These are phyloP conservation scores for Paraphaeosphaeria minitans DNA, from an alignment of 2,329 filamentous ascomycete species.

Conservation along the genomic window DNA sequence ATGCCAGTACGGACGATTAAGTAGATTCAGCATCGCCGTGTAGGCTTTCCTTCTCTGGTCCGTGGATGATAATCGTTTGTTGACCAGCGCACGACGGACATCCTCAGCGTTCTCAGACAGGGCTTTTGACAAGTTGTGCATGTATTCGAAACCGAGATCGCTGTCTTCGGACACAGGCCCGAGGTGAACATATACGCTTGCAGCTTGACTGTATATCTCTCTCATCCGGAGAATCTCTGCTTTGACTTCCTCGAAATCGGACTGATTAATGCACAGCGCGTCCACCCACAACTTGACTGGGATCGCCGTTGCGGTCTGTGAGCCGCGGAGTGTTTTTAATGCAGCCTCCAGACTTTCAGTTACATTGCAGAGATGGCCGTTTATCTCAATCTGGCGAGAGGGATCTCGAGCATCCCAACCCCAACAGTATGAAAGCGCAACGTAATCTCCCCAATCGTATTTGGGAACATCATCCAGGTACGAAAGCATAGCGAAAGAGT, in stretches of 20 bases:
- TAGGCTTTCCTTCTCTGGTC: neutral
- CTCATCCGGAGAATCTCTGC: slow-evolving; percentile 4
- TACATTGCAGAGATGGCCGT: slow-evolving; percentile 2
- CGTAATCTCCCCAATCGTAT: slow-evolving; percentile 10
- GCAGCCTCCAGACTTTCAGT: slow-evolving; percentile 13
- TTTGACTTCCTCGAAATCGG: neutral
- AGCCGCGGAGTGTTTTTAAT: neutral
- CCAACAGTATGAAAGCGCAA: slow-evolving; percentile 11
- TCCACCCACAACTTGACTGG: slow-evolving; percentile 1
- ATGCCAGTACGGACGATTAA: slow-evolving; percentile 6
- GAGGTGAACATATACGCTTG: neutral
- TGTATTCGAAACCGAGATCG: neutral
- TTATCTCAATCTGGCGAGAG: slow-evolving; percentile 1
- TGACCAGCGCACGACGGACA: neutral
- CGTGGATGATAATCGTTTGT: neutral
- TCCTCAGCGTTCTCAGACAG: neutral
- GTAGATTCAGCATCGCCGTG: neutral
- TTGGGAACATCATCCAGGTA: neutral
- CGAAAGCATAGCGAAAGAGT: neutral
- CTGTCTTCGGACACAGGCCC: slow-evolving; percentile 2
- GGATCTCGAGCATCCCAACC: neutral
- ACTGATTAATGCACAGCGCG: slow-evolving; percentile 9
- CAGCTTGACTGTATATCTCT: slow-evolving; percentile 1
- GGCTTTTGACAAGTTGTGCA: neutral
- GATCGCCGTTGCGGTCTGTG: neutral